Conservation (phyloP, 805 yeast species). For the Ogataea ganodermae region DNA sequence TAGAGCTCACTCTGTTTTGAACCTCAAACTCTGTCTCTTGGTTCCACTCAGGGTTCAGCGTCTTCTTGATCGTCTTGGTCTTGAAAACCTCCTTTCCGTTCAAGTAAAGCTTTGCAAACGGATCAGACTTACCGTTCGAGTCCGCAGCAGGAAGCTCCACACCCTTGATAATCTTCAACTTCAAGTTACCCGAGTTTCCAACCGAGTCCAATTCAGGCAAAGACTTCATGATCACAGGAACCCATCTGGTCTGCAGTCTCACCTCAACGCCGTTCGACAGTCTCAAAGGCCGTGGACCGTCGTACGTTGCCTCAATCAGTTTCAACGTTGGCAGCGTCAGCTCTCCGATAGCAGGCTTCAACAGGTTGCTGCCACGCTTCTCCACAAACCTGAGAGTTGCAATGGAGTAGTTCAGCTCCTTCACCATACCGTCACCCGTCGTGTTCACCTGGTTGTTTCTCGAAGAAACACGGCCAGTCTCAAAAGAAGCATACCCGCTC, state of each 20-base stretch:
- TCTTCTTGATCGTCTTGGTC: constrained; percentile 80
- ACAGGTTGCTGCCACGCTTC: constrained; percentile 53
- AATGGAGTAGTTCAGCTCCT: constrained; percentile 72
- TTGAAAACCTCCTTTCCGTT: constrained; percentile 68
- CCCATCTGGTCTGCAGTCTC: constrained; percentile 67
- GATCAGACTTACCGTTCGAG: constrained; percentile 90
- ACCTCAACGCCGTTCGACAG: constrained; percentile 45
- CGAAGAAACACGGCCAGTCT: constrained; percentile 55
- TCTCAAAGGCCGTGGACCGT: constrained; percentile 56
- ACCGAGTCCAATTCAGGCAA: constrained; percentile 77
- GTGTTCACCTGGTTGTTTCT: constrained; percentile 36
- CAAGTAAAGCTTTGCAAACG: constrained; percentile 70
- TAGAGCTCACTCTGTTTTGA: constrained; percentile 61
- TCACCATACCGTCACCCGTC: constrained; percentile 74
- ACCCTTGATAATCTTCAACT: constrained; percentile 63
- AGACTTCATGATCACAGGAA: constrained; percentile 63
- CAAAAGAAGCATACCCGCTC: constrained; percentile 63
- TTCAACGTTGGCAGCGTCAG: constrained; percentile 65
- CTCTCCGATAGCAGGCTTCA: constrained; percentile 61
- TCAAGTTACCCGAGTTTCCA: constrained; percentile 71
- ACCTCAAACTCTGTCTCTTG: constrained; percentile 62
- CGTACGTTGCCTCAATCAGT: constrained; percentile 64
- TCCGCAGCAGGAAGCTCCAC: constrained; percentile 81
- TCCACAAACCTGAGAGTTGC: constrained; percentile 63
- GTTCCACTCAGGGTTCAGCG: constrained; percentile 88